Conservation (phyloP, 2,329 filamentous ascomycete species). For the Alternaria burnsii region DNA sequence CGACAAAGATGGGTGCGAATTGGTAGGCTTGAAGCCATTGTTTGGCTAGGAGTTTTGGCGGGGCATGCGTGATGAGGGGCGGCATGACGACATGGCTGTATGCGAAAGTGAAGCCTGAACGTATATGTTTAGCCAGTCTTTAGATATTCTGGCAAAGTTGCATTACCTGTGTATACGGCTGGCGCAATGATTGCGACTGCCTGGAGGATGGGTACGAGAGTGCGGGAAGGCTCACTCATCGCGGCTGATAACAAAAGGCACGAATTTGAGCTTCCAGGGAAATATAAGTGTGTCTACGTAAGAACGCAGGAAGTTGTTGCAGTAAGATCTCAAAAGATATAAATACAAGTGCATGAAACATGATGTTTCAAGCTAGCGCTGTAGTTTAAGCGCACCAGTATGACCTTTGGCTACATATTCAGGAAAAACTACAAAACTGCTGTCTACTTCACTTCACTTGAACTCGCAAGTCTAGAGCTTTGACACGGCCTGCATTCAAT, state of each 20-base stretch:
- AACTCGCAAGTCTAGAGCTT: not conserved
- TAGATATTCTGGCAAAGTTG: not conserved
- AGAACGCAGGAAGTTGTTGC: not conserved
- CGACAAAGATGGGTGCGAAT: conserved; percentile 48
- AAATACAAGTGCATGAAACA: not conserved
- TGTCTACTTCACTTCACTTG: not conserved
- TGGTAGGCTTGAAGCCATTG: conserved; percentile 54
- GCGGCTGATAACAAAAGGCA: not conserved
- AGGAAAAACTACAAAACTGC: not conserved
- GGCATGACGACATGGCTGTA: conserved; percentile 50
- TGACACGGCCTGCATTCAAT: not conserved
- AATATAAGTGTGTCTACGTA: not conserved
- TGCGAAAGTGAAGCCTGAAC: conserved; percentile 38
- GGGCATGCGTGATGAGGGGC: conserved; percentile 45
- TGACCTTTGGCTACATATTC: not conserved
- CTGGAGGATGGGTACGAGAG: conserved; percentile 19
- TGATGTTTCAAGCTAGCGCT: not conserved
- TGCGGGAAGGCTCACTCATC: not conserved
- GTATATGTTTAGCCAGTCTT: not conserved
- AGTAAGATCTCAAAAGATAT: not conserved
- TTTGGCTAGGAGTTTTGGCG: conserved; percentile 46
- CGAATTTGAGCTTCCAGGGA: not conserved
- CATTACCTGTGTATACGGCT: conserved; percentile 35
- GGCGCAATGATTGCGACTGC: conserved; percentile 33
- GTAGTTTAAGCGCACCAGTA: not conserved